Percentiles rank a stretch among this genome's conserved stretches.
Conservation (phyloP, 257 asterid species). For the Solanum clarkiae region DNA sequence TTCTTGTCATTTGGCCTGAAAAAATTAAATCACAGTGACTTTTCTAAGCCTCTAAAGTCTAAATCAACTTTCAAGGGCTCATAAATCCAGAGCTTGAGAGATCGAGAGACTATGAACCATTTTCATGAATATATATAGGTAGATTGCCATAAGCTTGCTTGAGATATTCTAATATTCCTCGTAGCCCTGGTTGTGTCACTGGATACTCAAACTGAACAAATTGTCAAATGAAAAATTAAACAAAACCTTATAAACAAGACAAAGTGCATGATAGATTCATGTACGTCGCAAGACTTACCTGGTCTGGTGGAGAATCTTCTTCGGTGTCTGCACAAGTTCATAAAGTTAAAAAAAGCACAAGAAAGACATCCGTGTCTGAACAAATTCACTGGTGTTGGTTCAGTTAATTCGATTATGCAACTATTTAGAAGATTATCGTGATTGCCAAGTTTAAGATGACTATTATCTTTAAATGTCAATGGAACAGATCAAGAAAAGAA, state of each 20-base stretch:
- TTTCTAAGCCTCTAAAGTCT: not conserved
- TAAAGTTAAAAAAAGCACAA: not conserved
- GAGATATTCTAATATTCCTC: not conserved
- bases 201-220: constrained; percentile 3
- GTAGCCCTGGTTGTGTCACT: not conserved
- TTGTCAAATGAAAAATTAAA: constrained; percentile 16
- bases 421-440: not conserved
- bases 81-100: not conserved
- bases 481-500: not conserved
- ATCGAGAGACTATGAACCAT: constrained; percentile 12
- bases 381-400: not conserved
- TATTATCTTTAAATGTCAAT: not conserved
- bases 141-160: constrained; percentile 43
- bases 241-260: not conserved
- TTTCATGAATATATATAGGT: constrained; percentile 35
- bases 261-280: not conserved
- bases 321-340: not conserved
- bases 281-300: not conserved
- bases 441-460: not conserved
- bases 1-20: constrained; percentile 1
- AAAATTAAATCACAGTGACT: not conserved
- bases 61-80: not conserved
- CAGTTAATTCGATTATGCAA: not conserved
- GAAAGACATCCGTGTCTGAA: not conserved
- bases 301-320: not conserved